Base-by-base conservation (phyloP, 495 filamentous ascomycete species). In the Pyronema omphalodes region DNA sequence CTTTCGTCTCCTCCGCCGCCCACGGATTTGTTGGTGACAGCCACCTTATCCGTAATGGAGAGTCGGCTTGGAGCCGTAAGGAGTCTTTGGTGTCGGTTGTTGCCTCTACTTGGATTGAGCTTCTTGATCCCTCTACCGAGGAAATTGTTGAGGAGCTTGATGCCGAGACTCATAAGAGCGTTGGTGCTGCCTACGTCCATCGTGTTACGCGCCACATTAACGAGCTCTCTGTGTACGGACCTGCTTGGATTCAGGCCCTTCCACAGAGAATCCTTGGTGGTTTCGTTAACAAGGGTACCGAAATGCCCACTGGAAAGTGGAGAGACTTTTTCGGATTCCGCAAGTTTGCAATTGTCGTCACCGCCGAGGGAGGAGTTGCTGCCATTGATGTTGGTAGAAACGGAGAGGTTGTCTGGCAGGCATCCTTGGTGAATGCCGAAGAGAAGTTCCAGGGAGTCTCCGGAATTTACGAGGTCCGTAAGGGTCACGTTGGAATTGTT, bases 261-360 rank as follows among this genome's bases (percentile, higher is more conserved):
- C 83, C 84, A 8, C 60, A 67, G 34, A 78, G 82, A 17, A 65
- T 94, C 33, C 59, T 86, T 9, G 75, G 76, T 57, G 85, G 79
- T 56, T 73, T 93, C n/a, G 48, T 84, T 19, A 76, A 75, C 44
- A 73, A 70, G 1, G 74, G 76, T 39, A 66, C 60, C 14, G 55
- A 44, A 1, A 65, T 65, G 7, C 57, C 57, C 4, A 64, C 71
- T 4, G 71, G 74, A n/a, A 71, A 73, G 39, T 79, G 76, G 12
- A 69, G 81, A 9, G 86, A 95, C 63, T 79, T 75, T 62, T 96
- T 95, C 65, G 91, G 89, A 29, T 84, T 94, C 63, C 76, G 80
- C 55, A 94, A 93, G 67, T 69, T 89, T 35, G 76, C 82, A 6
- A 71, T 94, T 56, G 73, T 93, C 44, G 88, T 85, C 6, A 94